phyloP scores from a whole-genome alignment of 805 yeast genomes.

The Cyberlindnera nakhonratchasimensis region DNA sequence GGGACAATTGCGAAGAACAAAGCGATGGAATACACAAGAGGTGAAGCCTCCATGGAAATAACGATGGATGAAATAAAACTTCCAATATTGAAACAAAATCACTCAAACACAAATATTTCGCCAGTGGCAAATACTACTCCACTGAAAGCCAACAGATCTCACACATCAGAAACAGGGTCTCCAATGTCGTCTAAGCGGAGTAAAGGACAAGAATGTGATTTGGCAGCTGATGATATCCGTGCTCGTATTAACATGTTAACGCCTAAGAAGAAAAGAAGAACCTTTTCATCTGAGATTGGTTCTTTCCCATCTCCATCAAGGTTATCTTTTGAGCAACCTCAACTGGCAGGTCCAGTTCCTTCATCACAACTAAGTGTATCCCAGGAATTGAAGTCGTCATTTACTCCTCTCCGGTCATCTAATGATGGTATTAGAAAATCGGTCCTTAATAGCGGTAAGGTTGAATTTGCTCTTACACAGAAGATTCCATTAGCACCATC shows the following conservation, averaged over 20 bases:
- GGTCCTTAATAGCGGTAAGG: constrained; percentile 13
- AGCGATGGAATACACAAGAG: neutral
- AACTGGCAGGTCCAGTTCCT: neutral
- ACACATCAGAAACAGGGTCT: constrained; percentile 30
- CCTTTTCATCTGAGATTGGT: neutral
- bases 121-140: constrained; percentile 18
- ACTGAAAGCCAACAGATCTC: constrained; percentile 26
- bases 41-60: constrained; percentile 2
- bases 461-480: constrained; percentile 18
- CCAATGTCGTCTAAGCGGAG: constrained; percentile 28
- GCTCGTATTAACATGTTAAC: constrained; percentile 26
- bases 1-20: constrained; percentile 6
- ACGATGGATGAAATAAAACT: constrained; percentile 20
- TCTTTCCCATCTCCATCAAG: neutral
- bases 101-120: neutral
- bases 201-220: constrained; percentile 5
- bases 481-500: constrained; percentile 25
- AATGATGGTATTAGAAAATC: constrained; percentile 16
- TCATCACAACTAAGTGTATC: constrained; percentile 12
- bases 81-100: neutral
- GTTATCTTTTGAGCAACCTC: neutral
- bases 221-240: constrained; percentile 17
- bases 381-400: constrained; percentile 19
- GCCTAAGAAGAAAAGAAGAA: constrained; percentile 24
- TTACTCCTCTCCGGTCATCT: constrained; percentile 26